Percentiles rank a stretch among this genome's conserved stretches.
These are phyloP conservation scores for Globisporangium viniferum DNA, from an alignment of 352 stramenopile species.

Conservation along the genomic window DNA sequence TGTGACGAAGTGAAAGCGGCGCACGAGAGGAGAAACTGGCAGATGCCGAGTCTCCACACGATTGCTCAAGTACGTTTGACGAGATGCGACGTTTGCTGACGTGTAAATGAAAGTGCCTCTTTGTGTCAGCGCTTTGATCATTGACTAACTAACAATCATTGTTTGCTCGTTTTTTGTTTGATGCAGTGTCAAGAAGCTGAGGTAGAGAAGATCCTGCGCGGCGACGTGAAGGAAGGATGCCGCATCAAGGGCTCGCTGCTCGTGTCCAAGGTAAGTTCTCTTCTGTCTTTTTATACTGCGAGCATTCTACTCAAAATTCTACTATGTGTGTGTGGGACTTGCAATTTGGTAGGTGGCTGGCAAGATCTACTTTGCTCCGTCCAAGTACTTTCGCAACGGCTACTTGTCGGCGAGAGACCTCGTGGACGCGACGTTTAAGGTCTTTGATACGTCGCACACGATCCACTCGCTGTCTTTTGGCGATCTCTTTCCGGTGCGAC, in stretches of 20 bases:
- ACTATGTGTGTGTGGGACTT: slow-evolving; percentile 2
- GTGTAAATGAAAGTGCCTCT: not conserved
- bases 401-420: slow-evolving; percentile 67
- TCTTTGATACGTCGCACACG: slow-evolving; percentile 77
- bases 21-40: slow-evolving; percentile 68
- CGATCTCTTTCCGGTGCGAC: slow-evolving; percentile 64
- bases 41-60: slow-evolving; percentile 78
- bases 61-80: slow-evolving; percentile 39
- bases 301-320: not conserved
- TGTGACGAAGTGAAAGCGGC: slow-evolving; percentile 61
- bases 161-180: not conserved
- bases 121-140: not conserved
- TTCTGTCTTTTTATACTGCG: not conserved
- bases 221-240: slow-evolving; percentile 75
- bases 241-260: slow-evolving; percentile 68
- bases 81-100: no score
- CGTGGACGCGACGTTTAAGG: slow-evolving; percentile 63
- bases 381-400: slow-evolving; percentile 78
- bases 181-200: slow-evolving; percentile 66
- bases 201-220: slow-evolving; percentile 73
- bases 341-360: slow-evolving; percentile 48
- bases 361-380: slow-evolving; percentile 80
- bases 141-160: not conserved
- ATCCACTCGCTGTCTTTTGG: slow-evolving; percentile 69
- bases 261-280: slow-evolving; percentile 60